Evolutionary conservation across 805 yeast species (phyloP).

Genomic region (Candida xyloterini): DNA sequence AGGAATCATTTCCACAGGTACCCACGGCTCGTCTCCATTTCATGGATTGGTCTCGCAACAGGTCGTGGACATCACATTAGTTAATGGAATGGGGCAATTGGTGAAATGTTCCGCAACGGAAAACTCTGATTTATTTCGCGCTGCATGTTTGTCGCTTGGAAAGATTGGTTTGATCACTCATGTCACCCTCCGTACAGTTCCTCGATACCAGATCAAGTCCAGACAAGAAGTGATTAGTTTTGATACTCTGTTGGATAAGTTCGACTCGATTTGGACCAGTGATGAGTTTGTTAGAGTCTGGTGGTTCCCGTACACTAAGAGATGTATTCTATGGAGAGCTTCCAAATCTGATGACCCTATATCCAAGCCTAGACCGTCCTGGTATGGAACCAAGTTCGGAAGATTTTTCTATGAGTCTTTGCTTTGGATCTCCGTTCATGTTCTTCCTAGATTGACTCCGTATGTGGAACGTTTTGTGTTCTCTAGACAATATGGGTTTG

Average conservation of each 20-base stretch:
- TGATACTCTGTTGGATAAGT: constrained; percentile 63
- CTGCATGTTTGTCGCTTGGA: constrained; percentile 83
- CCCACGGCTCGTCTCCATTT: constrained; percentile 92
- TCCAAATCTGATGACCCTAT: constrained; percentile 64
- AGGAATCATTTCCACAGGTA: constrained; percentile 95
- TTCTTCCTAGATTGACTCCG: constrained; percentile 79
- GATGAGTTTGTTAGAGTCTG: constrained; percentile 90
- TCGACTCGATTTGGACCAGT: constrained; percentile 82
- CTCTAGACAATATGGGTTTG: constrained; percentile 74
- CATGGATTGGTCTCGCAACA: constrained; percentile 91
- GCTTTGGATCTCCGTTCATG: constrained; percentile 72
- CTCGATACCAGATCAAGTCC: constrained; percentile 76
- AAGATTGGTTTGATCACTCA: constrained; percentile 86
- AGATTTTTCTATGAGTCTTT: constrained; percentile 76
- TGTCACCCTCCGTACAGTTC: constrained; percentile 82
- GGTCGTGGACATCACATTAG: constrained; percentile 70
- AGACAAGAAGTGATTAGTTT: constrained; percentile 79
- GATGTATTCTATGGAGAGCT: constrained; percentile 90
- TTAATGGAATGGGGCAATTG: constrained; percentile 73
- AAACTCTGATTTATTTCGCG: constrained; percentile 66
- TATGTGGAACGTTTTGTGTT: constrained; percentile 81
- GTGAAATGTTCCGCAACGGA: constrained; percentile 64
- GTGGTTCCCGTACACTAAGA: constrained; percentile 95
- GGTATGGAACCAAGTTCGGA: constrained; percentile 84
- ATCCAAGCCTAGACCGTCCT: constrained; percentile 64